Evolutionary conservation across 805 yeast genomes (phyloP).

Genomic region (Kodamaea sagamina): DNA sequence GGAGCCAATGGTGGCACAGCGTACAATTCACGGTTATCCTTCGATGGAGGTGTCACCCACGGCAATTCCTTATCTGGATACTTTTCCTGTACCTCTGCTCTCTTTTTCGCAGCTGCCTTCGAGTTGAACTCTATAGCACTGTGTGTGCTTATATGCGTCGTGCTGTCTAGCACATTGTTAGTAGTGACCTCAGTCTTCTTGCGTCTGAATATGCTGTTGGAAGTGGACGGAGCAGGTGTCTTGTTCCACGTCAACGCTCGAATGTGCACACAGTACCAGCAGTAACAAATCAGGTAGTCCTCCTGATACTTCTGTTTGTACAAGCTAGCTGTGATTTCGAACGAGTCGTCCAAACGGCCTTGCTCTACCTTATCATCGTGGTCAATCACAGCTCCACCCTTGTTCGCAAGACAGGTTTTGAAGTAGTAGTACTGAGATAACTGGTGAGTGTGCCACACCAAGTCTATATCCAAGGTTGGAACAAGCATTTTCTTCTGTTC

Average conservation of each 20-base stretch:
- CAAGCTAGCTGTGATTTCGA: constrained; percentile 19
- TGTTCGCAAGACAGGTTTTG: constrained; percentile 13
- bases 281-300: constrained; percentile 26
- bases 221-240: neutral
- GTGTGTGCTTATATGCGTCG: constrained; percentile 11
- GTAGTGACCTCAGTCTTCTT: neutral
- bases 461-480: constrained; percentile 31
- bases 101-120: neutral
- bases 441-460: constrained; percentile 33
- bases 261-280: constrained; percentile 17
- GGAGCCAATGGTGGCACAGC: constrained; percentile 14
- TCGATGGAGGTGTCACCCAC: neutral
- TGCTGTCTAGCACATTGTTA: constrained; percentile 21
- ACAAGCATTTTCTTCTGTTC: constrained; percentile 17
- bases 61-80: constrained; percentile 5
- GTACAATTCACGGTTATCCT: constrained; percentile 11
- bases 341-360: constrained; percentile 19
- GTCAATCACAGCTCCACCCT: constrained; percentile 18
- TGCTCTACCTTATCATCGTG: constrained; percentile 30
- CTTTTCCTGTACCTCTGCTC: constrained; percentile 4
- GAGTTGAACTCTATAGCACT: constrained; percentile 6
- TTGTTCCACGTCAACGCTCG: neutral
- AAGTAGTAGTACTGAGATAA: constrained; percentile 20
- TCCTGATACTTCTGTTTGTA: constrained; percentile 19
- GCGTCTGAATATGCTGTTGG: constrained; percentile 4